phyloP scores from a whole-genome alignment of 768 basidiomycete species.

The Candolleomyces aberdarensis region DNA sequence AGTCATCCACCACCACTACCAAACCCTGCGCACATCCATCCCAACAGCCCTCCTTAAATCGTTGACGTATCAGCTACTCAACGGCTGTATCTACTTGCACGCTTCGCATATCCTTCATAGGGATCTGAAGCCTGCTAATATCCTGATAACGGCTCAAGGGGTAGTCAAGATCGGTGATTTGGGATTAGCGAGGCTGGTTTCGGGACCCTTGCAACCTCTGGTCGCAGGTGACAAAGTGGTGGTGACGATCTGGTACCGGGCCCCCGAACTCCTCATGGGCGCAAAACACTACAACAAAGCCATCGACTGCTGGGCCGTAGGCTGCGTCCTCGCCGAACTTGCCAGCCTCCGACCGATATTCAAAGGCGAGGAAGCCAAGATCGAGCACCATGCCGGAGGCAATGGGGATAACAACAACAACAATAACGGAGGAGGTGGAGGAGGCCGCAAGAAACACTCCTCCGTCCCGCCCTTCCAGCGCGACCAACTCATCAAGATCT shows the following conservation, averaged over 20 bases:
- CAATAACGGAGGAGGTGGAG: too few relatives aligned
- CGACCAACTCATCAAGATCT: conserved; percentile 94
- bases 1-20: conserved; percentile 98
- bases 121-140: conserved; percentile 98
- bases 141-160: conserved; percentile 86
- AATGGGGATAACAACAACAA: too few relatives aligned
- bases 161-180: conserved; percentile 98
- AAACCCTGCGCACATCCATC: conserved; percentile 78
- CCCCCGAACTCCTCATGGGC: conserved; percentile 93
- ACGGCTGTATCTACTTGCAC: conserved; percentile 93
- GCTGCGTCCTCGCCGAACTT: conserved; percentile 95
- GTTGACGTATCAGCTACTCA: conserved; percentile 89
- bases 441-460: conserved; percentile 73
- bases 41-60: conserved; percentile 83
- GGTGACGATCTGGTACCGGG: conserved; percentile 99
- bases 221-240: conserved; percentile 97
- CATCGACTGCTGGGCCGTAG: conserved; percentile 96
- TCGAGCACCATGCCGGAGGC: conserved; percentile 23
- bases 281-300: conserved; percentile 98
- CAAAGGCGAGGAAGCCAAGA: conserved; percentile 98
- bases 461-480: conserved; percentile 81
- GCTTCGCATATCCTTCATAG: conserved; percentile 93
- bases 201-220: conserved; percentile 87
- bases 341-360: conserved; percentile 94
- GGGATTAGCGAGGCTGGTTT: conserved; percentile 87